Conservation (phyloP, 176 grass and related monocot species). For the Oryza glumipatula region DNA sequence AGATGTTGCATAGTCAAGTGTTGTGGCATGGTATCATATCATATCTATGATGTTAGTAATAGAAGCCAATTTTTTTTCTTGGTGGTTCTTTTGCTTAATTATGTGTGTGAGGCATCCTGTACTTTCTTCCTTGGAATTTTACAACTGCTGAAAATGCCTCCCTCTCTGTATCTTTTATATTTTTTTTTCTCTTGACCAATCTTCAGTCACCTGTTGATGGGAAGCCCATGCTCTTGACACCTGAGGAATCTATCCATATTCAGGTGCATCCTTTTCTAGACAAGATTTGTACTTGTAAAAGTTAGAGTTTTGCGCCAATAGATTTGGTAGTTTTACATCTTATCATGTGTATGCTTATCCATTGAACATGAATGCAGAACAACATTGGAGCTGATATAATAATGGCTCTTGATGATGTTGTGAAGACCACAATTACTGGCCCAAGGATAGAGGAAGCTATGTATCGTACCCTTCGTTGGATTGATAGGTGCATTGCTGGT, state of each 20-base stretch:
- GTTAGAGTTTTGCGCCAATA: neutral
- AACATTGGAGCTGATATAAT: conserved; percentile 99
- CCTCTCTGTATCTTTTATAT: conserved; percentile 7
- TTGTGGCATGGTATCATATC: neutral
- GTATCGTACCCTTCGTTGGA: conserved; percentile 98
- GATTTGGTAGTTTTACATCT: neutral
- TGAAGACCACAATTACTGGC: conserved; percentile 97
- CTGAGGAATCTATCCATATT: conserved; percentile 95
- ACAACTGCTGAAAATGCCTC: neutral
- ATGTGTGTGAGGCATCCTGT: neutral
- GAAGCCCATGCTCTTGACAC: conserved; percentile 94
- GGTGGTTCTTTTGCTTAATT: conserved; percentile 15
- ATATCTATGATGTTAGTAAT: neutral
- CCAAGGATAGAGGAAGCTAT: conserved; percentile 97
- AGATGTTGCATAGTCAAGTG: neutral
- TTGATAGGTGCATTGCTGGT: conserved; percentile 98
- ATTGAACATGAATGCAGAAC: conserved; percentile 65
- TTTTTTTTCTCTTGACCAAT: conserved; percentile 25
- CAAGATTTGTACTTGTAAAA: conserved; percentile 16
- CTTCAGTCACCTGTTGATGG: conserved; percentile 95
- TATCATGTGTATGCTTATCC: neutral
- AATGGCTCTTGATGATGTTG: conserved; percentile 99
- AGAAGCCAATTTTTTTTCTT: neutral
- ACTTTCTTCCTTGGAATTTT: neutral
- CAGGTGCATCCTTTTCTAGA: conserved; percentile 56